Evolutionary conservation across 352 stramenopile genomes (phyloP).

Genomic region (Phytophthora crassamura): DNA sequence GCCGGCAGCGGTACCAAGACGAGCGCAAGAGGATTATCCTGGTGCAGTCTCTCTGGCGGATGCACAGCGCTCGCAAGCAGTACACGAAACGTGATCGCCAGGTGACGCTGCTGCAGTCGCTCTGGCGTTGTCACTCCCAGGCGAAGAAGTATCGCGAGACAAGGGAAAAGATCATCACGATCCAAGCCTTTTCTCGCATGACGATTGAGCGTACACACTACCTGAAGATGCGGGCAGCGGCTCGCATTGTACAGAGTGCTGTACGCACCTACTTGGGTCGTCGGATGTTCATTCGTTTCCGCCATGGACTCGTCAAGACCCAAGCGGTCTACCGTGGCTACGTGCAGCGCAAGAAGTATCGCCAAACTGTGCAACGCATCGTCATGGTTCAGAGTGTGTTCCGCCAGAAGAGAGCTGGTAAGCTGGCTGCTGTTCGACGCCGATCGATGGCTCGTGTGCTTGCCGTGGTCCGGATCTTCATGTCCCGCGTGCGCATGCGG

Average conservation of each 20-base stretch:
- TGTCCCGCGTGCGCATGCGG: slow-evolving; percentile 84
- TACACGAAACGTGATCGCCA: slow-evolving; percentile 56
- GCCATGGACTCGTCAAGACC: slow-evolving; percentile 67
- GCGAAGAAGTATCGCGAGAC: slow-evolving; percentile 61
- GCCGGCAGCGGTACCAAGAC: slow-evolving; percentile 63
- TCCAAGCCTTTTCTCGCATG: slow-evolving; percentile 78
- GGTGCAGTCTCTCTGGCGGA: slow-evolving; percentile 82
- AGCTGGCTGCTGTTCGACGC: slow-evolving; percentile 54
- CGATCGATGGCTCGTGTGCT: slow-evolving; percentile 77
- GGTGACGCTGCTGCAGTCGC: slow-evolving; percentile 77
- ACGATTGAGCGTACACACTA: slow-evolving; percentile 61
- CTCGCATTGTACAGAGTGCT: slow-evolving; percentile 70
- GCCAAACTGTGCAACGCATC: slow-evolving; percentile 45
- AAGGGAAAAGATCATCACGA: slow-evolving; percentile 63
- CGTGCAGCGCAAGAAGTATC: slow-evolving; percentile 73
- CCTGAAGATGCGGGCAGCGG: slow-evolving; percentile 55
- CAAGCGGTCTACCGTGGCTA: slow-evolving; percentile 74
- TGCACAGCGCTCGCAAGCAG: slow-evolving; percentile 68
- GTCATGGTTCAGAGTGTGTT: slow-evolving; percentile 82
- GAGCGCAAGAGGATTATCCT: slow-evolving; percentile 76
- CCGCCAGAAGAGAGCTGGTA: slow-evolving; percentile 65
- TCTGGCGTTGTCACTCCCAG: slow-evolving; percentile 79
- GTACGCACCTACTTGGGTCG: slow-evolving; percentile 77
- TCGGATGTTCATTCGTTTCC: slow-evolving; percentile 66
- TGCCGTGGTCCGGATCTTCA: slow-evolving; percentile 72